Evolutionary conservation across 441 rosid species (phyloP), one percentile per base, ranked within the genome.

Genomic region (Mallotus repandus): DNA sequence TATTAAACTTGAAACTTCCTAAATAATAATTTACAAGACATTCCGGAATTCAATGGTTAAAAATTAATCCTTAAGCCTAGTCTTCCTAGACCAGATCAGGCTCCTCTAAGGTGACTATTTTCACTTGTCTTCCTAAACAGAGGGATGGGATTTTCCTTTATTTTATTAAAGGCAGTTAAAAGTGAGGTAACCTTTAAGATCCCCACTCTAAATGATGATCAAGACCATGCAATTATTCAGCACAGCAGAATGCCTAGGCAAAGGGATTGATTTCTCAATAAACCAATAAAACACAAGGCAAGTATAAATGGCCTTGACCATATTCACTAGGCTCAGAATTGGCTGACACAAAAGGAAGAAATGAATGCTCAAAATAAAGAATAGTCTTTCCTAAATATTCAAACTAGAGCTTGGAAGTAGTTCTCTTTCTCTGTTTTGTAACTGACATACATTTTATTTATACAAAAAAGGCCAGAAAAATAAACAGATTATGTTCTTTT

Each of bases 111-210:
- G 29, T 32, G 19, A 43, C 43, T 35, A 7, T n/a, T 43, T 68
- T 19, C 18, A 16, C 16, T 67, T 15, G 10, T 18, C 22, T 52
- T 52, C 58, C n/a, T 46, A 52, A 67, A 41, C 63, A 57, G 8
- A 7, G 12, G 55, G 43, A 45, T 69, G 53, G 63, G 43, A 53
- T 14, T 5, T 69, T 57, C 18, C 52, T 55, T 58, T 41, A 45
- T 15, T 70, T 59, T 19, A 59, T 70, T 22, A 70, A 43, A 7
- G 35, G 11, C 15, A 41, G 73, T 58, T 15, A 70, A 21, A 38
- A 48, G 22, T 11, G 58, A 69, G 2, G 18, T 68, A 11, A 52
- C 58, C 43, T 32, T 32, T 18, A 32, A 12, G 29, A 29, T 9
- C 15, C n/a, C 58, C 16, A 29, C 7, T 32, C 25, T 53, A 29